A percentile compares a stretch with the other conserved stretches of the same genome.
phyloP scores from a whole-genome alignment of 306 rosid species.

The Cicer arietinum region DNA sequence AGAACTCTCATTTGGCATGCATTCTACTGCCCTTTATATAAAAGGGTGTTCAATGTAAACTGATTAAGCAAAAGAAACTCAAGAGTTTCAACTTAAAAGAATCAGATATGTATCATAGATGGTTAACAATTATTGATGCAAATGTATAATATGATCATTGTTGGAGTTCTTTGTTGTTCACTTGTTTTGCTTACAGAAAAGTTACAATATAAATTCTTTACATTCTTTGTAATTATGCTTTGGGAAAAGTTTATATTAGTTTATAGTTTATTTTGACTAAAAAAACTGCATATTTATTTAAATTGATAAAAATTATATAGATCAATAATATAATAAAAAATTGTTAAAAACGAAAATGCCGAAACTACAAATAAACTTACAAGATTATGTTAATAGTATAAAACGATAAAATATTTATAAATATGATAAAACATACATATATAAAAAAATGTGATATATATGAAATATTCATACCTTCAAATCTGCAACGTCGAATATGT shows the following conservation, averaged over 20 bases:
- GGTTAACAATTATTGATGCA: constrained; percentile 7
- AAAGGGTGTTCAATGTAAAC: constrained; percentile 15
- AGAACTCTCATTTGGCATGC: constrained; percentile 11
- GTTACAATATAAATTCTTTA: constrained; percentile 5
- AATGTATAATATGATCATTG: not conserved
- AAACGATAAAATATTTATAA: too few relatives aligned
- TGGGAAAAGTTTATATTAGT: constrained; percentile 27
- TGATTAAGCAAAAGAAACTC: constrained; percentile 26
- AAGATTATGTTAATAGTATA: too few relatives aligned
- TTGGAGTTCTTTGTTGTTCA: constrained; percentile 6
- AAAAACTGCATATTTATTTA: too few relatives aligned
- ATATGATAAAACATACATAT: too few relatives aligned
- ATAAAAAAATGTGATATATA: too few relatives aligned
- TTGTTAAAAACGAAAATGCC: too few relatives aligned
- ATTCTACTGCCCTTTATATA: not conserved
- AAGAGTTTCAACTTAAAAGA: constrained; percentile 3
- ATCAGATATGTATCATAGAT: constrained; percentile 24
- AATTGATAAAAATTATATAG: too few relatives aligned
- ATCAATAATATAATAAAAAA: too few relatives aligned
- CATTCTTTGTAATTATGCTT: constrained; percentile 26
- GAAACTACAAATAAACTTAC: too few relatives aligned
- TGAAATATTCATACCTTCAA: too few relatives aligned
- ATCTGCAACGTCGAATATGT: too few relatives aligned
- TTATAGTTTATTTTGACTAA: too few relatives aligned
- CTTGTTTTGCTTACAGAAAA: constrained; percentile 25